These are phyloP conservation scores for Leptodontidium sp. DNA, from an alignment of 2,329 filamentous ascomycete species.

Conservation along the genomic window DNA sequence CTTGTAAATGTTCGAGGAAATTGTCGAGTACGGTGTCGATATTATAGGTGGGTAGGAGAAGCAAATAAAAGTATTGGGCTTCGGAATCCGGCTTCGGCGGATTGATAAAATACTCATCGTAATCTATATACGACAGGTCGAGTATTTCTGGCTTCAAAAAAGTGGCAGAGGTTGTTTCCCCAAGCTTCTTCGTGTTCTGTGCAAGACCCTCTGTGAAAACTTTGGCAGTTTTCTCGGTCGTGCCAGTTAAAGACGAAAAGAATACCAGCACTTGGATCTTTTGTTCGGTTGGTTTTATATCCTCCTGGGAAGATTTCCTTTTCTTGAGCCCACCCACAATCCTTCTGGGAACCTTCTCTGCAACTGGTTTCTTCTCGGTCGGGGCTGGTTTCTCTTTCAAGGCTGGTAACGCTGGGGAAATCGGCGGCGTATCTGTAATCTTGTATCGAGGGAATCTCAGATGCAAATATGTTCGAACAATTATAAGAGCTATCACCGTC, in stretches of 20 bases:
- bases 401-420: slow-evolving; percentile 35
- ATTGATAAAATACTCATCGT: slow-evolving; percentile 90
- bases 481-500: slow-evolving; percentile 49
- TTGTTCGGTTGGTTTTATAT: slow-evolving; percentile 45
- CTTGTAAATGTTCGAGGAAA: slow-evolving; percentile 85
- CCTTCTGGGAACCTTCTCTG: slow-evolving; percentile 49
- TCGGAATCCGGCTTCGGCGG: slow-evolving; percentile 67
- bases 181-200: slow-evolving; percentile 49
- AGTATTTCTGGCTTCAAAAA: slow-evolving; percentile 69
- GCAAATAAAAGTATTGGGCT: slow-evolving; percentile 78
- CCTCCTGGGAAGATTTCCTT: slow-evolving; percentile 40
- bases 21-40: slow-evolving; percentile 92
- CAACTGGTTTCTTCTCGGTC: slow-evolving; percentile 36
- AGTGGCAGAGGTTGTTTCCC: slow-evolving; percentile 40
- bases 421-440: slow-evolving; percentile 43
- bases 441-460: slow-evolving; percentile 44
- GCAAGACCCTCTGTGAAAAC: slow-evolving; percentile 66
- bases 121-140: slow-evolving; percentile 86
- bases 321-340: slow-evolving; percentile 47
- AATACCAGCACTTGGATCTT: slow-evolving; percentile 81
- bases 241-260: slow-evolving; percentile 87
- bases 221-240: slow-evolving; percentile 77
- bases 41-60: slow-evolving; percentile 91
- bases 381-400: slow-evolving; percentile 38
- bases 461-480: slow-evolving; percentile 47